These are phyloP conservation scores for Calonectria pseudoturangicola DNA, from an alignment of 2,329 filamentous ascomycete species.

Conservation along the genomic window DNA sequence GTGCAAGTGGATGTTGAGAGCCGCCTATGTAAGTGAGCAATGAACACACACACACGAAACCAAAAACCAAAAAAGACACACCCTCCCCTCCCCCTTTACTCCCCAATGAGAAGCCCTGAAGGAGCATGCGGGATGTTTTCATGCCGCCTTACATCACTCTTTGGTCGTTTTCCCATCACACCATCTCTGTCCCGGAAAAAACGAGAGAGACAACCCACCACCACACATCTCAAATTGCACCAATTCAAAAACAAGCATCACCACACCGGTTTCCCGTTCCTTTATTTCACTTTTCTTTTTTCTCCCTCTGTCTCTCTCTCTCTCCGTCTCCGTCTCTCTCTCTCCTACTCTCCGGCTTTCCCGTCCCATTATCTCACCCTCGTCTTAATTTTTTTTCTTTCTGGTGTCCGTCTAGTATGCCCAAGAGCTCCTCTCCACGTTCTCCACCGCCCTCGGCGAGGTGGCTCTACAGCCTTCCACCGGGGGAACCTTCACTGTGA, in stretches of 20 bases:
- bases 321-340: background rate
- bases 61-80: background rate
- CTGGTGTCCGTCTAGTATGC: slow-evolving; percentile 77
- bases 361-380: slow-evolving; percentile 1
- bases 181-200: slow-evolving; percentile 1
- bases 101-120: background rate
- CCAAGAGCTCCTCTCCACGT: slow-evolving; percentile 96
- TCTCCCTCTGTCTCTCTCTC: too few species aligned
- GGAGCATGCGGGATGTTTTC: background rate
- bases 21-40: slow-evolving; percentile 81
- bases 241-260: slow-evolving; percentile 6
- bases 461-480: slow-evolving; percentile 90
- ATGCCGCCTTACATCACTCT: slow-evolving; percentile 14
- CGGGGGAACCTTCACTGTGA: slow-evolving; percentile 88
- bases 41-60: background rate
- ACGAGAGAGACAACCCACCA: slow-evolving; percentile 17
- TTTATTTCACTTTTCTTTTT: background rate
- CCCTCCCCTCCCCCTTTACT: too few species aligned
- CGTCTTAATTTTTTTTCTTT: slow-evolving; percentile 8
- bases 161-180: background rate
- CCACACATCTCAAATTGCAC: background rate
- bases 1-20: slow-evolving; percentile 92
- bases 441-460: slow-evolving; percentile 88
- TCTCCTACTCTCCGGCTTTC: background rate
- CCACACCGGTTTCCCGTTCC: slow-evolving; percentile 8